Evolutionary conservation across 768 basidiomycete species (phyloP).

Genomic region (Lactifluus subvellereus): DNA sequence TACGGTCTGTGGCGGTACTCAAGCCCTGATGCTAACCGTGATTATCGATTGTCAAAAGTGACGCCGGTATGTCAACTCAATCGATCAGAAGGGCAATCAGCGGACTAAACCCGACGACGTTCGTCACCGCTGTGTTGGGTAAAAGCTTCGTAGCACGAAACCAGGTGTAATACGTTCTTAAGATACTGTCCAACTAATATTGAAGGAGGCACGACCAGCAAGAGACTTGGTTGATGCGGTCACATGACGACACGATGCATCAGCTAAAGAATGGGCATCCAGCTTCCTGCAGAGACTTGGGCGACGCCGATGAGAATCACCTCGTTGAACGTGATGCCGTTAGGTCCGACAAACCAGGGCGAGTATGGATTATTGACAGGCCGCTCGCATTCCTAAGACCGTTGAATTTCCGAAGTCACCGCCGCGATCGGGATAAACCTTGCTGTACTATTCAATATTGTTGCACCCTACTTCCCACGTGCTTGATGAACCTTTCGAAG

Average conservation of each 20-base stretch:
- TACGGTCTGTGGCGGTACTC: not conserved
- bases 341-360: constrained; percentile 1
- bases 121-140: not conserved
- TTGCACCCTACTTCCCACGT: constrained; percentile 14
- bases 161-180: not conserved
- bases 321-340: constrained; percentile 9
- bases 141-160: not conserved
- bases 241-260: constrained; percentile 6
- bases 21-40: not conserved
- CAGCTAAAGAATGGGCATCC: not conserved
- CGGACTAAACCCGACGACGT: not conserved
- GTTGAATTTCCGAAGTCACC: not conserved
- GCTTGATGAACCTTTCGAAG: constrained; percentile 8
- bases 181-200: not conserved
- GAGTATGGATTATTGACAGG: not conserved
- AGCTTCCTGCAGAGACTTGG: constrained; percentile 20
- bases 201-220: not conserved
- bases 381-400: constrained; percentile 9
- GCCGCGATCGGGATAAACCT: not conserved
- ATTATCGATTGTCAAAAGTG: not conserved
- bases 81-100: not conserved
- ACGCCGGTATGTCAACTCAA: not conserved
- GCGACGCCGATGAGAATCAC: constrained; percentile 19
- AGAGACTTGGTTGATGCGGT: not conserved
- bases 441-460: constrained; percentile 2